These are phyloP conservation scores for Mucor sp. DNA, from an alignment of 371 early-diverging fungal species.

Conservation along the genomic window DNA sequence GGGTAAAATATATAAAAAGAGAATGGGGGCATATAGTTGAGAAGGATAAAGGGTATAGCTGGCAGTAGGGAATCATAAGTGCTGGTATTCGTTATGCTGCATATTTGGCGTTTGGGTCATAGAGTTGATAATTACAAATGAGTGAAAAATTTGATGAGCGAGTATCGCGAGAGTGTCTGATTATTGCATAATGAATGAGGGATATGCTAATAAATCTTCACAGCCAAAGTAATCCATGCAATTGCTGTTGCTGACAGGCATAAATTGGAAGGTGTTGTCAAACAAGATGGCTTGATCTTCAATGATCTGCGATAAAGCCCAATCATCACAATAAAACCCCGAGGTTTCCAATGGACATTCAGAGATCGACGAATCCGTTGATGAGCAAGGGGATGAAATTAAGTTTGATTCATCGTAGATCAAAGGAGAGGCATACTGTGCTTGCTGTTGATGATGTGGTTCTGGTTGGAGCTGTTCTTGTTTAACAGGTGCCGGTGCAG, in stretches of 20 bases:
- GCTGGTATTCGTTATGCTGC: background rate
- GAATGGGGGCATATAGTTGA: background rate
- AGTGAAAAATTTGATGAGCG: background rate
- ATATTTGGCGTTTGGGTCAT: background rate
- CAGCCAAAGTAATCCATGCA: background rate
- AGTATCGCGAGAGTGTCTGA: background rate
- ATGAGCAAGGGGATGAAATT: conserved; percentile 23
- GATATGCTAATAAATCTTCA: background rate
- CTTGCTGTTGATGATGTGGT: background rate
- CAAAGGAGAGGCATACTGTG: background rate
- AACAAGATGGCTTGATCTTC: background rate
- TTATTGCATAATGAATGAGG: conserved; percentile 1
- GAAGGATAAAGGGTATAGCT: background rate
- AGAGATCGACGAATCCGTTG: conserved; percentile 15
- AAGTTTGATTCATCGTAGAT: conserved; percentile 7
- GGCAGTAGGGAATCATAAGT: background rate
- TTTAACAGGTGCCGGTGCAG: background rate
- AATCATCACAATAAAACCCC: conserved; percentile 3
- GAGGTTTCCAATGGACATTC: conserved; percentile 4
- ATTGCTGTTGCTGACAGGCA: background rate
- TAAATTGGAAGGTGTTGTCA: background rate
- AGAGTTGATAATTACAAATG: conserved; percentile 1
- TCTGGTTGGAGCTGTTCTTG: background rate
- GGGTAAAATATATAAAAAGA: background rate
- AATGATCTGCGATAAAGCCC: conserved; percentile 3